Evolutionary conservation across 352 stramenopile species (phyloP), one percentile per base, ranked within the genome.

Genomic region (Thalassiosira hispida): DNA sequence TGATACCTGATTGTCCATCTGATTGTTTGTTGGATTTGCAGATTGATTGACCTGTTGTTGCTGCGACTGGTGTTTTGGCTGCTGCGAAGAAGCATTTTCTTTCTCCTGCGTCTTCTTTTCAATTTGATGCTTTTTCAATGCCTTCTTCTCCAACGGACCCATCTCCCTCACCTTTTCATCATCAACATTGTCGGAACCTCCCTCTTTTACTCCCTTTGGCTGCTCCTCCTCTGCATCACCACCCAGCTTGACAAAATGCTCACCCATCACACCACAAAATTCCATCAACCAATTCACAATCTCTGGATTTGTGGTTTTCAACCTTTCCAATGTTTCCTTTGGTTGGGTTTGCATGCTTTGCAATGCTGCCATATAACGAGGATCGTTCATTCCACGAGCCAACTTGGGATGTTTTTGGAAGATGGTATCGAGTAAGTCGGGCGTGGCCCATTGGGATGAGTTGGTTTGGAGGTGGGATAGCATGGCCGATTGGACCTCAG

Each of bases 131-230:
- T 27, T 77, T 47, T 64, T 18, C 51, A 88, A 35, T 60, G 81
- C 81, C 47, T 86, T 76, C 61, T 88, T 61, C 42, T 84, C 81
- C 20, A 88, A 51, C 0, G 68, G 55, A 69, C 81, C 81, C 49
- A 86, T 71, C 38, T 82, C 76, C 52, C 63, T 79, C 16, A 84
- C 35, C 27, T 74, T 83, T 23, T 51, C 12, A 46, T 47, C 55
- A 25, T 55, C 42, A 5, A 3, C 23, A 25, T 35, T 16, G 5
- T 7, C 25, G 2, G 40, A 5, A 42, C 5, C 35, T 12, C 5
- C 35, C 5, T 5, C 40, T 20, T 16, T 18, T 49, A 12, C 40
- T 49, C 2, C 40, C 8, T n/a, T n/a, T n/a, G n/a, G 31, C 31
- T 49, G 16, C 40, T 57, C 18, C 23, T 44, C 47, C 12, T 67